Percentiles rank a stretch among this genome's conserved stretches.
Evolutionary conservation across 2,329 filamentous ascomycete species (phyloP).

Genomic region (Westerdykella aurantiaca): DNA sequence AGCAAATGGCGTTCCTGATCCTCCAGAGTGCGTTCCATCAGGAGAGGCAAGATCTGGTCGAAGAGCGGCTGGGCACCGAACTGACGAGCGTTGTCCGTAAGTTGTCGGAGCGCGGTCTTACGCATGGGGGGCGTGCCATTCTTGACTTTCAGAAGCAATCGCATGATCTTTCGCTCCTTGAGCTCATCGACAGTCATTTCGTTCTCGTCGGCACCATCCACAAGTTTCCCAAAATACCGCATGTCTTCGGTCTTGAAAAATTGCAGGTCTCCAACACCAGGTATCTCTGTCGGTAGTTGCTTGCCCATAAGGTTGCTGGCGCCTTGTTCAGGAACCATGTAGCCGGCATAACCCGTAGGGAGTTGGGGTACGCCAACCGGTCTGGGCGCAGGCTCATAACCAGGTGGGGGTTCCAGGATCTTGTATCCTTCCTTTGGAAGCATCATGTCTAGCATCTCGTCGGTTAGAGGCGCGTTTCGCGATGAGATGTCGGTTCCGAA

Average conservation of each 20-base stretch:
- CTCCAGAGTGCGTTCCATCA: slow-evolving; percentile 98
- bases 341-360: slow-evolving; percentile 64
- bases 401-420: slow-evolving; percentile 80
- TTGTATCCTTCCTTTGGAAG: slow-evolving; percentile 91
- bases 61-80: slow-evolving; percentile 93
- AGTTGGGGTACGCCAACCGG: slow-evolving; percentile 70
- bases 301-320: slow-evolving; percentile 76
- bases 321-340: slow-evolving; percentile 96
- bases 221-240: slow-evolving; percentile 96
- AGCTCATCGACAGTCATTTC: slow-evolving; percentile 87
- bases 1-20: slow-evolving; percentile 97
- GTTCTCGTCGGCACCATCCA: slow-evolving; percentile 89
- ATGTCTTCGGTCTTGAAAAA: slow-evolving; percentile 99
- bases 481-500: slow-evolving; percentile 78
- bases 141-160: slow-evolving; percentile 93
- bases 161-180: slow-evolving; percentile 98
- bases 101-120: slow-evolving; percentile 93
- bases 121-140: slow-evolving; percentile 98
- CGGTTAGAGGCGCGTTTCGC: slow-evolving; percentile 76
- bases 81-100: slow-evolving; percentile 94
- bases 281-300: slow-evolving; percentile 90
- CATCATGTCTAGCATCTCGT: slow-evolving; percentile 90
- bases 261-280: slow-evolving; percentile 89
- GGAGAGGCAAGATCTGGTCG: slow-evolving; percentile 90
- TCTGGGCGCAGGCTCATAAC: slow-evolving; percentile 75